Evolutionary conservation across 164 flowering plant genomes (phyloP), one percentile per base, ranked within the genome.

Genomic region (Kingdonia uniflora): DNA sequence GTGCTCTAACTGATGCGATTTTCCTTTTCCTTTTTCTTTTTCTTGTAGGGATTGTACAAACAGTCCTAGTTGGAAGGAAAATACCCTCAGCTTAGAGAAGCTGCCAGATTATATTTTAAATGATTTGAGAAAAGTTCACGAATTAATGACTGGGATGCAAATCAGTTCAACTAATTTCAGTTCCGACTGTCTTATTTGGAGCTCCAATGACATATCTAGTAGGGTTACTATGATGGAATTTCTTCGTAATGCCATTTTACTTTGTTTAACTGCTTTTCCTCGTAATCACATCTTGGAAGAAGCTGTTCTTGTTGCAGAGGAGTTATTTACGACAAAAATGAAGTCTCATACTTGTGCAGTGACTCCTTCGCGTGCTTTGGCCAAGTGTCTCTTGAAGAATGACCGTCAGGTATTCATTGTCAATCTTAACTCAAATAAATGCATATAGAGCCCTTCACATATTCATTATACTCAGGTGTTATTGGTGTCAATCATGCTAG

Each of bases 281-380:
- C 84, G 82, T 39, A 86, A 88, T 50, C 58, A 80, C 59, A 50
- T 75, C 24, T 50, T 92, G 68, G 80, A 88, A 70, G 91, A 82
- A 80, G 95, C 95, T 55, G 79, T 68, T 56, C 85, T 92, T 66
- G 65, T 74, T 64, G 85, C 86, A 54, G 95, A 92, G 63, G 97
- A 86, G 65, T 65, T 84, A 19, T 78, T 67, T 61, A 68, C 68
- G 25, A 72, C 79, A 48, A 71, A 65, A 59, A 71, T 66, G 71
- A 66, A 71, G 58, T 42, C 82, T 25, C 57, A 21, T 49, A 42
- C 63, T 41, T 51, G 49, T 46, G 51, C 69, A 13, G 73, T 64
- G 10, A 80, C 89, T 40, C 85, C 88, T n/a, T 84, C 83, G 35
- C 90, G 85, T 38, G 60, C 78, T 57, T 65, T 88, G 57, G 99